Percentiles rank a stretch among this genome's conserved stretches.
These are phyloP conservation scores for Kwoniella europaea DNA, from an alignment of 768 basidiomycete genomes.

Conservation along the genomic window DNA sequence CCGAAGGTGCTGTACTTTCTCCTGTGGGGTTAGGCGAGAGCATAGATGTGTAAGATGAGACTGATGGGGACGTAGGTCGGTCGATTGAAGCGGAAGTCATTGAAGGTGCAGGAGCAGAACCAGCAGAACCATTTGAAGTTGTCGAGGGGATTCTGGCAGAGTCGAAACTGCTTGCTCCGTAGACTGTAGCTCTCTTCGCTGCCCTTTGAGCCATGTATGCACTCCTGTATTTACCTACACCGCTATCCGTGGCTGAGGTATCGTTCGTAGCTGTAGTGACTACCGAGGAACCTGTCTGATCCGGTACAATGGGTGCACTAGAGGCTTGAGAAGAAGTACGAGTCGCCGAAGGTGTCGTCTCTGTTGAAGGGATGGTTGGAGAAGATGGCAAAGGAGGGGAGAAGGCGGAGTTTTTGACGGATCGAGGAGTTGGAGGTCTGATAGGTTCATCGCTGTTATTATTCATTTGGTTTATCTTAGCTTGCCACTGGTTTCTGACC, in stretches of 20 bases:
- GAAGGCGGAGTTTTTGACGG: constrained; percentile 20
- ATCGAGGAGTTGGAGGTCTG: constrained; percentile 23
- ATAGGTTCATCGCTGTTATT: constrained; percentile 3
- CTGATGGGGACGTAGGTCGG: constrained; percentile 33
- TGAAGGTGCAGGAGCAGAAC: constrained; percentile 9
- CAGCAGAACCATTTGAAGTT: constrained; percentile 18
- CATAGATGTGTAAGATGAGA: constrained; percentile 32
- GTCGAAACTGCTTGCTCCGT: constrained; percentile 21
- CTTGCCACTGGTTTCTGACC: constrained; percentile 49
- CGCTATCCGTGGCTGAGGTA: constrained; percentile 12
- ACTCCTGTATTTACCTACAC: constrained; percentile 23
- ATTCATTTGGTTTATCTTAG: constrained; percentile 33
- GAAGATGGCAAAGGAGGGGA: constrained; percentile 24
- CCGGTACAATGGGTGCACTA: constrained; percentile 23
- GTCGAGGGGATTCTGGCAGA: constrained; percentile 14
- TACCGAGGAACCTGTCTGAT: constrained; percentile 31
- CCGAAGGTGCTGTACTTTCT: constrained; percentile 32
- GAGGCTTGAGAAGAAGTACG: constrained; percentile 13
- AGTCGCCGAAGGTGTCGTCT: constrained; percentile 7
- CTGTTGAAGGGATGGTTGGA: constrained; percentile 14
- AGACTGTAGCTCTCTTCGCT: constrained; percentile 27
- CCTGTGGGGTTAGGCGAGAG: constrained; percentile 45
- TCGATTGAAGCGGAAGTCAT: constrained; percentile 1
- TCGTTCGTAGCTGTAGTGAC: constrained; percentile 17
- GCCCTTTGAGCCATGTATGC: constrained; percentile 32